A percentile compares a stretch with the other conserved stretches of the same genome.
Conservation (phyloP, 805 yeast genomes). For the Lachancea kluyveri region DNA sequence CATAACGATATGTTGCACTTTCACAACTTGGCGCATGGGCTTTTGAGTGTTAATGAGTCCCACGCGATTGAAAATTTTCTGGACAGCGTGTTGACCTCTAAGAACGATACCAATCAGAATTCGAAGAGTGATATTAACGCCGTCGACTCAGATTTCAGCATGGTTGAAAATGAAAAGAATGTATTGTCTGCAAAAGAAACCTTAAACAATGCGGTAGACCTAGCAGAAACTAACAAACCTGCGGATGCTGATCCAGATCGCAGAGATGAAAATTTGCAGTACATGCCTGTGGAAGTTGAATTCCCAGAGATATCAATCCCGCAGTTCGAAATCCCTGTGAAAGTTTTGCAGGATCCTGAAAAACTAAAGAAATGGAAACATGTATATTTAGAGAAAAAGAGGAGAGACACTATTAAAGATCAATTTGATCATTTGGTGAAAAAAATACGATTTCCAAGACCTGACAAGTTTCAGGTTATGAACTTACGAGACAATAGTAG, state of each 20-base stretch:
- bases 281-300: slow-evolving; percentile 5
- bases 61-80: slow-evolving; percentile 29
- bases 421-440: slow-evolving; percentile 24
- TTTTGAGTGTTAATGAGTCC: slow-evolving; percentile 29
- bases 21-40: slow-evolving; percentile 7
- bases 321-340: slow-evolving; percentile 19
- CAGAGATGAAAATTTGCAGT: too few species aligned
- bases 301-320: slow-evolving; percentile 24
- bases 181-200: too few species aligned
- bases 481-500: slow-evolving; percentile 1
- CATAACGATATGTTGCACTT: too few species aligned
- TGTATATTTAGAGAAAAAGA: slow-evolving; percentile 27
- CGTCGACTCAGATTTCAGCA: too few species aligned
- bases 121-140: too few species aligned
- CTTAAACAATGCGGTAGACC: too few species aligned
- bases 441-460: slow-evolving; percentile 18
- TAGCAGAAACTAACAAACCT: too few species aligned
- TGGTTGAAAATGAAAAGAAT: too few species aligned
- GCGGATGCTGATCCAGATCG: too few species aligned
- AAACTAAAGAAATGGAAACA: slow-evolving; percentile 29
- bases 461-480: background rate
- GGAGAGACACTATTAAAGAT: slow-evolving; percentile 26
- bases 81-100: slow-evolving; percentile 18
- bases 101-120: too few species aligned
- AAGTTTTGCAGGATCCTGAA: slow-evolving; percentile 14